A percentile compares a stretch with the other conserved stretches of the same genome.
phyloP scores from a whole-genome alignment of 257 asterid species.

The Salvia miltiorrhiza region DNA sequence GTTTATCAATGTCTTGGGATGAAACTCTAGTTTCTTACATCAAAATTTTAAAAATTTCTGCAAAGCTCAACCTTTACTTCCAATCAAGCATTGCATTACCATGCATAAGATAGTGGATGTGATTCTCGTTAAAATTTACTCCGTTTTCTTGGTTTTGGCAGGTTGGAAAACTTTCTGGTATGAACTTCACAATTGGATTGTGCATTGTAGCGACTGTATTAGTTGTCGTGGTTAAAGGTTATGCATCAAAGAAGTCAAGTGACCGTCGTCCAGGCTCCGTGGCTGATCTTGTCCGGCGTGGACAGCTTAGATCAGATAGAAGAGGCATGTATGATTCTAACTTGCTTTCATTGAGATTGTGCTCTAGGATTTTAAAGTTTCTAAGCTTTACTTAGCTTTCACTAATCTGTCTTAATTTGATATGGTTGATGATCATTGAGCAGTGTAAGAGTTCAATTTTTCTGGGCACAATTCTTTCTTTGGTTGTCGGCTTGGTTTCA shows the following conservation, averaged over 20 bases:
- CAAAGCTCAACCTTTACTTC: background rate
- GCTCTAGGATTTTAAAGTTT: slow-evolving; percentile 7
- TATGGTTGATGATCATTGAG: slow-evolving; percentile 14
- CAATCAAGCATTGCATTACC: background rate
- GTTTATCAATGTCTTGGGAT: background rate
- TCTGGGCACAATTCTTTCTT: background rate
- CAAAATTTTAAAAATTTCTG: background rate
- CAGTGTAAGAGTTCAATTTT: background rate
- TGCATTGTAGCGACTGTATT: slow-evolving; percentile 57
- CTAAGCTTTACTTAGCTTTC: background rate
- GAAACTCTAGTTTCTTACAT: background rate
- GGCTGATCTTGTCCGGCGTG: slow-evolving; percentile 95
- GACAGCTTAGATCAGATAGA: slow-evolving; percentile 95
- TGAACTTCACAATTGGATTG: slow-evolving; percentile 52
- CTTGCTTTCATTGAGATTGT: slow-evolving; percentile 13
- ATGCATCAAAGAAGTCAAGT: slow-evolving; percentile 44
- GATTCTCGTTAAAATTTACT: background rate
- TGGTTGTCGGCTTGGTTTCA: background rate
- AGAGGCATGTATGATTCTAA: slow-evolving; percentile 97
- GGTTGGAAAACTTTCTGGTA: slow-evolving; percentile 50
- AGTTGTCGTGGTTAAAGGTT: slow-evolving; percentile 47
- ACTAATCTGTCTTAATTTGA: background rate
- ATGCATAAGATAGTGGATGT: background rate
- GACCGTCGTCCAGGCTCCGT: slow-evolving; percentile 70
- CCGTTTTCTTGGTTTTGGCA: slow-evolving; percentile 31